Percentiles rank a stretch among this genome's conserved stretches.
These are phyloP conservation scores for Juncus effusus DNA, from an alignment of 176 grass and related monocot genomes.

Conservation along the genomic window DNA sequence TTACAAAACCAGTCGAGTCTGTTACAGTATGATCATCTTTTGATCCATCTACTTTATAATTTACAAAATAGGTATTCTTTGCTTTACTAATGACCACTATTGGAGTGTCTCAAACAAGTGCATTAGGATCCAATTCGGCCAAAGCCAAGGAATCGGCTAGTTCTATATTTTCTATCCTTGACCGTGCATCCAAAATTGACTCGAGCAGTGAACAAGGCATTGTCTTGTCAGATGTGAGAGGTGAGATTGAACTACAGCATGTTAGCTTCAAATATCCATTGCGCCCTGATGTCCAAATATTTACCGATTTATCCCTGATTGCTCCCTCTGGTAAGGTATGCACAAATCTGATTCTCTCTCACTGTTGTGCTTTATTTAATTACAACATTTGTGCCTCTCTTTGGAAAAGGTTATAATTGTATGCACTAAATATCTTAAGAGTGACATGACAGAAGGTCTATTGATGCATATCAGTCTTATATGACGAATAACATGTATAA, in stretches of 20 bases:
- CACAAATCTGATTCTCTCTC: too few species aligned
- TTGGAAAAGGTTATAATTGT: not conserved
- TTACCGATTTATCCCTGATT: constrained; percentile 44
- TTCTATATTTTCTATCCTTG: constrained; percentile 61
- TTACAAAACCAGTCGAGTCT: too few species aligned
- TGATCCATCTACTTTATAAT: too few species aligned
- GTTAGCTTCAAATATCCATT: constrained; percentile 61
- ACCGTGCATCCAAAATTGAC: constrained; percentile 54
- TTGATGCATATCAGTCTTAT: too few species aligned
- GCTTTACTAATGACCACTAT: constrained; percentile 7
- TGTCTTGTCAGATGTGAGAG: constrained; percentile 31
- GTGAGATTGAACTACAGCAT: constrained; percentile 45
- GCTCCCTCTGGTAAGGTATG: constrained; percentile 61
- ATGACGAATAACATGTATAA: too few species aligned
- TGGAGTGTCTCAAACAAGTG: constrained; percentile 40
- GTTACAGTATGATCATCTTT: too few species aligned
- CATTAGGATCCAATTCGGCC: constrained; percentile 37
- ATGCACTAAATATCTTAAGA: not conserved
- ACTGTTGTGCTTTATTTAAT: not conserved
- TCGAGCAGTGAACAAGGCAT: constrained; percentile 31
- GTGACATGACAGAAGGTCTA: too few species aligned
- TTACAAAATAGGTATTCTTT: too few species aligned
- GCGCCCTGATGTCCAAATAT: constrained; percentile 54
- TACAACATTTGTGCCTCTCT: not conserved
- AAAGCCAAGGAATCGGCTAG: constrained; percentile 52